These are phyloP conservation scores for Metschnikowia orientalis DNA, from an alignment of 805 yeast species.

Conservation along the genomic window DNA sequence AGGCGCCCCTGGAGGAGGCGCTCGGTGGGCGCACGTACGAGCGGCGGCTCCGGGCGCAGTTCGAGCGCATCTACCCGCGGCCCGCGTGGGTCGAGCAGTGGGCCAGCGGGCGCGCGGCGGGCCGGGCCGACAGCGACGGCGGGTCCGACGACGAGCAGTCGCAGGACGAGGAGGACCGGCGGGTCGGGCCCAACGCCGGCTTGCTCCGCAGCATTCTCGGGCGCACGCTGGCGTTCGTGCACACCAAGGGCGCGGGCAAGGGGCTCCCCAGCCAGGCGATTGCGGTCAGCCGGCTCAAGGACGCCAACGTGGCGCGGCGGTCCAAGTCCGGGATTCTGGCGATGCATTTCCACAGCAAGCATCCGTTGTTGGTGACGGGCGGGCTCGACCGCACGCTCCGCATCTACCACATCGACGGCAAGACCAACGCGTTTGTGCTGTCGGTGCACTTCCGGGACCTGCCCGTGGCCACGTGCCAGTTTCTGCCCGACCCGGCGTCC, in stretches of 20 bases:
- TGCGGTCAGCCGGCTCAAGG: slow-evolving; percentile 78
- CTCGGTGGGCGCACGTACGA: slow-evolving; percentile 61
- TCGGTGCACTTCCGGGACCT: slow-evolving; percentile 73
- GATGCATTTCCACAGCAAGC: slow-evolving; percentile 76
- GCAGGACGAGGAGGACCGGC: slow-evolving; percentile 22
- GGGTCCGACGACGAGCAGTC: slow-evolving; percentile 20
- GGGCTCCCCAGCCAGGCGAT: slow-evolving; percentile 66
- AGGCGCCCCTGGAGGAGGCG: slow-evolving; percentile 46
- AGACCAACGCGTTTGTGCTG: slow-evolving; percentile 72
- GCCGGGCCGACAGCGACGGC: slow-evolving; percentile 44
- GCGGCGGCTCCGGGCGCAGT: slow-evolving; percentile 65
- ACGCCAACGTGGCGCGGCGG: slow-evolving; percentile 69
- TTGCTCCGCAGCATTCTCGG: slow-evolving; percentile 31
- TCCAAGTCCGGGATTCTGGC: slow-evolving; percentile 83
- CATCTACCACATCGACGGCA: slow-evolving; percentile 87
- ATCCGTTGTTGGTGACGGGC: slow-evolving; percentile 80
- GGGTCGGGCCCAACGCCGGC: slow-evolving; percentile 22
- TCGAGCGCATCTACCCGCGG: slow-evolving; percentile 67
- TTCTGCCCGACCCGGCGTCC: slow-evolving; percentile 41
- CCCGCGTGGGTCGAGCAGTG: slow-evolving; percentile 70
- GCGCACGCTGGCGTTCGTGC: slow-evolving; percentile 34
- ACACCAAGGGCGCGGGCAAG: slow-evolving; percentile 43
- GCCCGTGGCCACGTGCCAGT: slow-evolving; percentile 75
- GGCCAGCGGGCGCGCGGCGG: too few species aligned
- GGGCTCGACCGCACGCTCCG: slow-evolving; percentile 90